Evolutionary conservation across 257 asterid species (phyloP), one percentile per base, ranked within the genome.

Genomic region (Rehmannia glutinosa): DNA sequence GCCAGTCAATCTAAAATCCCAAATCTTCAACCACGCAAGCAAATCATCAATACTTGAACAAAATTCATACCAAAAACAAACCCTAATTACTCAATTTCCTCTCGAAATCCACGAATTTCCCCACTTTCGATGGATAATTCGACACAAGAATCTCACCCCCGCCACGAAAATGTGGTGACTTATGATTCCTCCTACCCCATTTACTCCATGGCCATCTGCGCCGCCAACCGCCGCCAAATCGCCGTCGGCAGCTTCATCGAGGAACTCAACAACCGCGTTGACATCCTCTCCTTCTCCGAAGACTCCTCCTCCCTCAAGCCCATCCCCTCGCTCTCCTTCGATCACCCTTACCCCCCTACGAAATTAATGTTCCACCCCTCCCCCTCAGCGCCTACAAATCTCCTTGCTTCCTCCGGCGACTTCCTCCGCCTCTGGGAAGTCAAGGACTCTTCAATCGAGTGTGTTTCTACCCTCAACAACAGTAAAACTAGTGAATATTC

Each of bases 281-380:
- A 90, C 30, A 72, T 93, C 38, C 82, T 94, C 30, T 73, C 89
- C 8, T 94, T 94, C 74, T 83, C 91, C 32, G 87, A 81, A n/a
- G 92, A 91, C 1, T 59, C 83, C 2, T 68, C 83, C 16, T 73
- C 90, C 52, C 56, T 88, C 24, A 80, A 68, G 9, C 78, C 85
- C 3, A 39, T 59, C 21, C 91, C 96, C 1, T 77, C 75, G 15
- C 91, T 91, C 74, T 84, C 85, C 60, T 87, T 93, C 80, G 74
- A 85, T 3, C 99, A 93, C 78, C 95, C 96, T 17, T 93, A 93
- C 75, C 96, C 96, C 96, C 95, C 99, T 3, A 90, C 99, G 15
- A 93, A 91, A 68, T 69, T 93, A 19, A 87, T 83, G 68, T 86
- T 93, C 60, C 92, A 88, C 67, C 97, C 96, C 54, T 81, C 81